Conservation (phyloP, 208 protist genomes). For the Lotmaria passim region DNA sequence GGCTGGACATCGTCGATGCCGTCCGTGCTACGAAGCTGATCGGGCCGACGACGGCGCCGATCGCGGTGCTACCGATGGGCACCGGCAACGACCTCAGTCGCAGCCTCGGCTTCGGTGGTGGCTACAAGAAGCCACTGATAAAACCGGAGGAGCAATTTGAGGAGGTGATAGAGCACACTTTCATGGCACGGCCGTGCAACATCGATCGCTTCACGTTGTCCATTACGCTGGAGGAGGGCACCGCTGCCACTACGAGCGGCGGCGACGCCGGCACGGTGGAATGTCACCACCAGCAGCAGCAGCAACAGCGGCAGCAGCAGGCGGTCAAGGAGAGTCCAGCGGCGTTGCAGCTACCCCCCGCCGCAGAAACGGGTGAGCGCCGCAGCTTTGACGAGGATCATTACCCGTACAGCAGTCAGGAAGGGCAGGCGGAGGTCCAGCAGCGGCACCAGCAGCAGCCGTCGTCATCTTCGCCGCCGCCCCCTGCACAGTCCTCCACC, state of each 20-base stretch:
- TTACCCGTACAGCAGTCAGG: slow-evolving; percentile 3
- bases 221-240: slow-evolving; percentile 25
- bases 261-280: neutral
- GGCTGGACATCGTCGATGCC: slow-evolving; percentile 50
- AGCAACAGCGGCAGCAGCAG: too few relatives aligned
- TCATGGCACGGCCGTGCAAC: slow-evolving; percentile 24
- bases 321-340: neutral
- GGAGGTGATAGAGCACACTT: slow-evolving; percentile 19
- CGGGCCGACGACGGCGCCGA: slow-evolving; percentile 12
- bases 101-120: slow-evolving; percentile 69
- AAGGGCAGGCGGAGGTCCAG: neutral
- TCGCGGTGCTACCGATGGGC: slow-evolving; percentile 69
- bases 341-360: neutral
- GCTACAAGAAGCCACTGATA: slow-evolving; percentile 51
- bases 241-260: neutral
- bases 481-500: neutral
- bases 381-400: slow-evolving; percentile 4
- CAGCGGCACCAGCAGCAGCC: neutral
- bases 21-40: slow-evolving; percentile 41
- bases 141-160: slow-evolving; percentile 49
- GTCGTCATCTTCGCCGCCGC: neutral
- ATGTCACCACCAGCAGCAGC: neutral
- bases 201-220: slow-evolving; percentile 49
- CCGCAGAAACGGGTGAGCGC: neutral
- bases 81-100: slow-evolving; percentile 75